Percentiles rank a stretch among this genome's conserved stretches.
These are phyloP conservation scores for Phialophora expanda DNA, from an alignment of 2,329 filamentous ascomycete species.

Conservation along the genomic window DNA sequence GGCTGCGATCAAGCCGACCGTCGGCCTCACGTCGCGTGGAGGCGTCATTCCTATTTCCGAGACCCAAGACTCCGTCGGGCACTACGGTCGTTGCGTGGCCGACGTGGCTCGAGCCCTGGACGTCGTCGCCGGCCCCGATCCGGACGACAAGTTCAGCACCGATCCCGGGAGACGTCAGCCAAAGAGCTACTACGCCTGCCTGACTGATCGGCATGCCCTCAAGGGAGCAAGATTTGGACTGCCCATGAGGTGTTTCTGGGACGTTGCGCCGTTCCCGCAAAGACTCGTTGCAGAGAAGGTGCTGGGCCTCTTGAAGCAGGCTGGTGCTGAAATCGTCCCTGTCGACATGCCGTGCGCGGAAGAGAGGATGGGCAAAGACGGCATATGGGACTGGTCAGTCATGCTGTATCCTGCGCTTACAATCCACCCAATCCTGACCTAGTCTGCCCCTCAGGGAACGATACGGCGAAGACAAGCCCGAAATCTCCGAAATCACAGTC, in stretches of 20 bases:
- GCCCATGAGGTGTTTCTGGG: conserved; percentile 54
- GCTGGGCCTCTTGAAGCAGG: conserved; percentile 46
- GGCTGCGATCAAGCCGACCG: conserved; percentile 46
- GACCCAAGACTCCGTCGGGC: conserved; percentile 40
- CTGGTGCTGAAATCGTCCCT: conserved; percentile 44
- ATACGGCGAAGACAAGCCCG: conserved; percentile 30
- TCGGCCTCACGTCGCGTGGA: conserved; percentile 42
- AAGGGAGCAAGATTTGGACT: conserved; percentile 38
- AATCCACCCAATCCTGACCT: not conserved
- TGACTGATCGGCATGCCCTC: conserved; percentile 28
- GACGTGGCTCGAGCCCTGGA: conserved; percentile 37
- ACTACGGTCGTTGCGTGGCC: conserved; percentile 38
- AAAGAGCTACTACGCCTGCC: conserved; percentile 29
- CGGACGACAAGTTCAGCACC: conserved; percentile 31
- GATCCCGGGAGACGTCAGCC: conserved; percentile 29
- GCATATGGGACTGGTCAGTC: conserved; percentile 42
- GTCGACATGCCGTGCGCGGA: conserved; percentile 42
- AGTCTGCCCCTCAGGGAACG: conserved; percentile 24
- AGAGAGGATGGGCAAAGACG: conserved; percentile 40
- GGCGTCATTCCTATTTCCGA: conserved; percentile 44
- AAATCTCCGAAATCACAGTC: conserved; percentile 35
- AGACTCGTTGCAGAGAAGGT: conserved; percentile 44
- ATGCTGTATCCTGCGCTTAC: not conserved
- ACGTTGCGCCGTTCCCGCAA: conserved; percentile 49
- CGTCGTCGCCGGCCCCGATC: conserved; percentile 33